Conservation (phyloP, 2,329 filamentous ascomycete species). For the Mycosphaerella arachidis region DNA sequence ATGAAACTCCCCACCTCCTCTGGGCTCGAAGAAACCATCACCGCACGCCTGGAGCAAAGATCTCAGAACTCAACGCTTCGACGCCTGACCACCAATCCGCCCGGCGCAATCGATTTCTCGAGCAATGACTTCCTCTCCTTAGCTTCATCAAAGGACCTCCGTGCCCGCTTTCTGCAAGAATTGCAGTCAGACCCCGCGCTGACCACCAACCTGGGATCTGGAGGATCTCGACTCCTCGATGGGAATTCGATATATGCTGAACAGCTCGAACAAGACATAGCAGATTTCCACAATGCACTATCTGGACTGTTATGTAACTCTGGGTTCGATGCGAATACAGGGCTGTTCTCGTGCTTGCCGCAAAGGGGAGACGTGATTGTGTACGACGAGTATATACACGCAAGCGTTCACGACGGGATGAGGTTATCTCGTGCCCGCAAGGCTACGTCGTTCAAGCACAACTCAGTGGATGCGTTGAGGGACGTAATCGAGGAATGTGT, state of each 20-base stretch:
- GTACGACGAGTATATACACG: conserved; percentile 72
- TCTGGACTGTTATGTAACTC: conserved; percentile 57
- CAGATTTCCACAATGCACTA: conserved; percentile 56
- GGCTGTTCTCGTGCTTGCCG: conserved; percentile 46
- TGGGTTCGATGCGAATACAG: conserved; percentile 48
- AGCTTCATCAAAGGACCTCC: conserved; percentile 45
- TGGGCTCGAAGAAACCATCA: conserved; percentile 26
- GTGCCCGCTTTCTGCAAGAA: conserved; percentile 46
- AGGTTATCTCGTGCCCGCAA: conserved; percentile 53
- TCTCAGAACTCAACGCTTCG: conserved; percentile 44
- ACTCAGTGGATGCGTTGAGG: conserved; percentile 40
- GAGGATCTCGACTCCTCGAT: conserved; percentile 60
- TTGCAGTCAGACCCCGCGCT: conserved; percentile 32
- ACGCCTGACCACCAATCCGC: conserved; percentile 43
- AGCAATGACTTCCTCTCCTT: conserved; percentile 64
- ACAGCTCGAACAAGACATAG: conserved; percentile 54
- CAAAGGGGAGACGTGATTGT: conserved; percentile 52
- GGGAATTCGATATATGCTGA: conserved; percentile 61
- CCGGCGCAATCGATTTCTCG: conserved; percentile 52
- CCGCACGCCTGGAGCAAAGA: conserved; percentile 35
- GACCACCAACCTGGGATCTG: conserved; percentile 45
- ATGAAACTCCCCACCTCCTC: not conserved
- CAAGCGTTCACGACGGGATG: conserved; percentile 76
- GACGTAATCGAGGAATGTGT: conserved; percentile 32
- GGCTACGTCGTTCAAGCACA: conserved; percentile 55